phyloP scores from a whole-genome alignment of 2,329 filamentous ascomycete genomes.

The Talaromyces rugulosus region DNA sequence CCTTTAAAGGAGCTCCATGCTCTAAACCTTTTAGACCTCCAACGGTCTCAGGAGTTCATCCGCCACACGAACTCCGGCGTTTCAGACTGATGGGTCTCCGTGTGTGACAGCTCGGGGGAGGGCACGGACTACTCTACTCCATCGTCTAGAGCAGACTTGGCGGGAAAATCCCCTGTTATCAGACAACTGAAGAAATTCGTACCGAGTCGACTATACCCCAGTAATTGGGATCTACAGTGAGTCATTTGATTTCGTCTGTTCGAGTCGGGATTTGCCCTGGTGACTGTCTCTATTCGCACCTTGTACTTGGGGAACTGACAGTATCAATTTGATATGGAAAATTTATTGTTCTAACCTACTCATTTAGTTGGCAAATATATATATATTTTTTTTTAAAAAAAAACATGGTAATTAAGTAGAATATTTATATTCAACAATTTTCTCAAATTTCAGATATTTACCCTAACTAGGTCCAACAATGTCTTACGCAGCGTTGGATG shows the following conservation, averaged over 20 bases:
- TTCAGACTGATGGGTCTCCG: not conserved
- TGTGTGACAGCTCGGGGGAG: not conserved
- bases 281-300: not conserved
- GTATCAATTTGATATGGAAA: not conserved
- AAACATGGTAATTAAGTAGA: too few species aligned
- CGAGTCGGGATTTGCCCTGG: not conserved
- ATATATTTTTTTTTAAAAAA: not conserved
- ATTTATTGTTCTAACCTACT: not conserved
- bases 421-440: too few species aligned
- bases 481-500: too few species aligned
- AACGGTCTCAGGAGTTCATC: not conserved
- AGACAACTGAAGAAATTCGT: not conserved
- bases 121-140: not conserved
- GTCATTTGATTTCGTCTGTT: not conserved
- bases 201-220: too few species aligned
- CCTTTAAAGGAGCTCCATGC: not conserved
- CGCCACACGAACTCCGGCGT: not conserved
- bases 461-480: too few species aligned
- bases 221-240: not conserved
- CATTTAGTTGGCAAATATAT: not conserved
- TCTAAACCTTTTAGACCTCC: not conserved
- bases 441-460: too few species aligned
- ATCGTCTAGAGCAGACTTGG: not conserved
- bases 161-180: not conserved
- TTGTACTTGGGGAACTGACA: not conserved